Evolutionary conservation across 164 flowering plant species (phyloP).

Genomic region (Tinospora cordifolia): DNA sequence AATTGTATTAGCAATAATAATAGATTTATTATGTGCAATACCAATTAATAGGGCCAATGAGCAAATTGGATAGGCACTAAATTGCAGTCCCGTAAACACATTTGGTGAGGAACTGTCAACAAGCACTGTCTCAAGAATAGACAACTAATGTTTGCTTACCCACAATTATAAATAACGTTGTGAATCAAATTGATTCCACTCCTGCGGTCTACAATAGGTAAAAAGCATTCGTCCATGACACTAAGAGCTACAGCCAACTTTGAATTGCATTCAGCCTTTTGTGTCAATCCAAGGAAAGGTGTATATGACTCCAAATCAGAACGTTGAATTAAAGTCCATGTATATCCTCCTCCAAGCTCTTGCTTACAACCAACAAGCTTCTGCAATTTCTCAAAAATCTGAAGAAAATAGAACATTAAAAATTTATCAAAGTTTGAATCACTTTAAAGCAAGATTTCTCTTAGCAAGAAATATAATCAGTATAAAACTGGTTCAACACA

Average conservation of each 20-base stretch:
- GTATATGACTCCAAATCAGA: conserved; percentile 41
- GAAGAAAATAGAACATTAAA: conserved; percentile 17
- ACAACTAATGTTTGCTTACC: conserved; percentile 43
- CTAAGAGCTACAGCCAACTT: conserved; percentile 83
- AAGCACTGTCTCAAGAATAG: background rate
- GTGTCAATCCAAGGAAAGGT: conserved; percentile 33
- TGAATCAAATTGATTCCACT: conserved; percentile 72
- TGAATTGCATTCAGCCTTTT: conserved; percentile 78
- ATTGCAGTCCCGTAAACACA: background rate
- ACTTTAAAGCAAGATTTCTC: background rate
- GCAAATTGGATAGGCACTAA: background rate
- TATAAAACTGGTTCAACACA: background rate
- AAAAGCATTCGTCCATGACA: conserved; percentile 93
- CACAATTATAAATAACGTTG: conserved; percentile 74
- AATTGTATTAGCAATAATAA: no score
- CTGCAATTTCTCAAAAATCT: conserved; percentile 63
- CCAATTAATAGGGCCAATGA: no score
- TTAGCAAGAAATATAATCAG: background rate
- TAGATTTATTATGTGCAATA: no score
- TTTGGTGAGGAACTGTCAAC: background rate
- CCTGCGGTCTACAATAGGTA: conserved; percentile 77
- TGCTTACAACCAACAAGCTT: conserved; percentile 71
- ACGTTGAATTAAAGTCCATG: conserved; percentile 80
- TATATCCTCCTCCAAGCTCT: conserved; percentile 76
- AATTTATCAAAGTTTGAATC: background rate